Evolutionary conservation across 108 stramenopile species (phyloP), one percentile per base, ranked within the genome.

Genomic region (Cylindrotheca fusiformis): DNA sequence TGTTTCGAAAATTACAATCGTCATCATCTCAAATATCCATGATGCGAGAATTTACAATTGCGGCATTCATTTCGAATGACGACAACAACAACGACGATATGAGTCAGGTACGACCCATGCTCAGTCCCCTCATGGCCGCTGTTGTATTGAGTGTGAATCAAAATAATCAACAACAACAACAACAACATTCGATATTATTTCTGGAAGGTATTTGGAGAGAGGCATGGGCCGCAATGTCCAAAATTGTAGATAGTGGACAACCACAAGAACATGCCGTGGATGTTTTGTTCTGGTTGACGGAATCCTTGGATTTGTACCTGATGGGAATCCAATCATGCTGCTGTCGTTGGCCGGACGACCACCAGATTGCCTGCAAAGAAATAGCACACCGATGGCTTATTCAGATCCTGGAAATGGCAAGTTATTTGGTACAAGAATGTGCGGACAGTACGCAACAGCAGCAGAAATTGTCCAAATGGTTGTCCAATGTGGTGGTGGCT

Each of bases 161-260:
- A 19, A 19, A 46, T 17, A 33, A 59, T 4, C 23, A 19, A 8
- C 67, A 67, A 47, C 41, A 48, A 18, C 22, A 49, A n/a, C 30
- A 61, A 3, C 21, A 24, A 10, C 66, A 68, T 41, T 25, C 54
- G n/a, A 65, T 60, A 17, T 51, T 78, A n/a, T 71, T 59, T 31
- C 44, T 72, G 56, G 60, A 78, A 63, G 54, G 36, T 17, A 44
- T 78, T 18, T 72, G 69, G 69, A 32, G 70, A 71, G 47, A 70
- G 32, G 47, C 30, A 17, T 65, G 68, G 68, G n/a, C 46, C 6
- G 48, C 50, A 30, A 44, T 60, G 21, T 45, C 55, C 23, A 44
- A 51, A 4, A 19, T 3, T 41, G 10, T 32, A 8, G 65, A 24
- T 61, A 24, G 17, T 17, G 30, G 25, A 12, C 26, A 67, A 33